Evolutionary conservation across 441 rosid species (phyloP).

Genomic region (Corymbia calophylla): DNA sequence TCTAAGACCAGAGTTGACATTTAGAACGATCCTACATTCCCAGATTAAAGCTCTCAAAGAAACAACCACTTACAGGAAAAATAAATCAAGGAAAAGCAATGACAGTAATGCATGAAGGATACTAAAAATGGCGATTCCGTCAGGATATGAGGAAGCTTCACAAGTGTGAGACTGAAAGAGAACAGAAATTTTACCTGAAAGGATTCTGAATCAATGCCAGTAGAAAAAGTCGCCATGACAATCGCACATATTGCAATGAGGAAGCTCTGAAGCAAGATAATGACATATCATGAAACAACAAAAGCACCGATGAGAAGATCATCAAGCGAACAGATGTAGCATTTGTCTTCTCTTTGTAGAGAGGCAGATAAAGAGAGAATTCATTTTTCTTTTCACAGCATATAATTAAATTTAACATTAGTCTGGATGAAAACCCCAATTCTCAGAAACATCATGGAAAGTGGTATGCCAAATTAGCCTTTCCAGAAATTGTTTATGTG

Average conservation of each 20-base stretch:
- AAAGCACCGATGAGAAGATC: neutral
- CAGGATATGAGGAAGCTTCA: neutral
- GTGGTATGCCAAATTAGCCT: neutral
- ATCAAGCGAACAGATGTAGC: neutral
- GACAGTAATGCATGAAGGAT: neutral
- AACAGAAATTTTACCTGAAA: constrained; percentile 47
- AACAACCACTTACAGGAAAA: neutral
- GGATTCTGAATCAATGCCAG: constrained; percentile 83
- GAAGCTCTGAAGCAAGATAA: constrained; percentile 46
- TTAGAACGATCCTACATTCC: neutral
- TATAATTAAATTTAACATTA: neutral
- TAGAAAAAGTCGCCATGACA: constrained; percentile 91
- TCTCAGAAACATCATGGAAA: neutral
- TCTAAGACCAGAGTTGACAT: neutral
- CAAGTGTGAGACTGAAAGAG: neutral
- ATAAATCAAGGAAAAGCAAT: neutral
- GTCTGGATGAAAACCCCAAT: neutral
- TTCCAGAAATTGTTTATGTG: neutral
- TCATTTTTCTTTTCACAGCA: neutral
- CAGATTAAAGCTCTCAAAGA: neutral
- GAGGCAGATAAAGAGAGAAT: neutral
- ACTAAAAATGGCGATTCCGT: neutral
- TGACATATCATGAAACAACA: neutral
- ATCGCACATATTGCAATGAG: constrained; percentile 71
- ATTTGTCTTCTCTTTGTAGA: neutral